A percentile compares a stretch with the other conserved stretches of the same genome.
Evolutionary conservation across 495 filamentous ascomycete genomes (phyloP).

Genomic region (Hypoxylon cercidicola): DNA sequence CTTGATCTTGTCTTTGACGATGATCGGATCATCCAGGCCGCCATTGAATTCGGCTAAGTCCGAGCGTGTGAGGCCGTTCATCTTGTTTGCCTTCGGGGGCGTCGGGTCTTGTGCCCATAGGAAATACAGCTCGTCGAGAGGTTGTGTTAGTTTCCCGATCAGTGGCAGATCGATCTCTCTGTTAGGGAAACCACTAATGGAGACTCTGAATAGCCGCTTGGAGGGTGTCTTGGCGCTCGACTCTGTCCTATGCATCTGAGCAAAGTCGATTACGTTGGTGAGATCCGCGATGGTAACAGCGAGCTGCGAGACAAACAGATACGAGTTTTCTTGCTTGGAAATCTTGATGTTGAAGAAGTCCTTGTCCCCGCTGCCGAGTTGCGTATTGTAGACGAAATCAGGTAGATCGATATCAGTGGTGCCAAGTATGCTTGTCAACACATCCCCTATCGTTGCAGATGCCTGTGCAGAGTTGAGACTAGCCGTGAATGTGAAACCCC

Average conservation of each 20-base stretch:
- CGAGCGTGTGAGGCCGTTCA: conserved; percentile 23
- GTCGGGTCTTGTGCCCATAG: conserved; percentile 48
- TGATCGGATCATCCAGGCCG: conserved; percentile 8
- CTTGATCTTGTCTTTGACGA: conserved; percentile 25
- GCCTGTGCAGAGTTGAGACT: conserved; percentile 1
- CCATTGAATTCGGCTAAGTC: conserved; percentile 38
- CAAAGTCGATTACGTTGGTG: conserved; percentile 21
- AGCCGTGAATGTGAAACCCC: conserved; percentile 5
- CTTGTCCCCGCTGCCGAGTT: not conserved
- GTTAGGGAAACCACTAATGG: conserved; percentile 30
- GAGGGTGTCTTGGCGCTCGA: conserved; percentile 17
- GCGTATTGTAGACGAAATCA: conserved; percentile 5
- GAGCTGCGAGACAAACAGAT: conserved; percentile 20
- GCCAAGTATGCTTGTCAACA: conserved; percentile 8
- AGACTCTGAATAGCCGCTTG: conserved; percentile 35
- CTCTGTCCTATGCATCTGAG: conserved; percentile 19
- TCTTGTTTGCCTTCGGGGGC: conserved; percentile 1
- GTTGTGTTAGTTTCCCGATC: conserved; percentile 51
- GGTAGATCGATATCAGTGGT: conserved; percentile 6
- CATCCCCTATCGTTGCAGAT: conserved; percentile 11
- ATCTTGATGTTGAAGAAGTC: conserved; percentile 6
- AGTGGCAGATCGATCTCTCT: conserved; percentile 44
- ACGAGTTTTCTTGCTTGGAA: conserved; percentile 5
- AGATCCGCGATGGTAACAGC: conserved; percentile 9
- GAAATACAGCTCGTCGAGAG: conserved; percentile 55